Percentiles rank a stretch among this genome's conserved stretches.
Conservation (phyloP, 345 rosid genomes). For the Pelargonium nanum region DNA sequence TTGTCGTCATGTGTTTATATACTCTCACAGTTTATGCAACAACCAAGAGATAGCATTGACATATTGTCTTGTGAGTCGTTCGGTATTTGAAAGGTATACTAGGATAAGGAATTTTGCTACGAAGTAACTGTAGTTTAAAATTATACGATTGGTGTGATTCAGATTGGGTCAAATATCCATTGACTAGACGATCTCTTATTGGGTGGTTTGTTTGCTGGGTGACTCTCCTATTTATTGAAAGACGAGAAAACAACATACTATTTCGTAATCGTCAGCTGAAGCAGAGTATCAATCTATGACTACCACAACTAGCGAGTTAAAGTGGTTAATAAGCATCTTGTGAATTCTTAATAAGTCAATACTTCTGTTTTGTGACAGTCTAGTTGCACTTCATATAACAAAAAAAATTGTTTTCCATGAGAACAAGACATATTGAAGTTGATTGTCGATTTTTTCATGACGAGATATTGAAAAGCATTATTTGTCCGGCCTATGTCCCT, state of each 20-base stretch:
- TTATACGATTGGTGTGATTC: background rate
- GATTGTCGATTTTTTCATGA: background rate
- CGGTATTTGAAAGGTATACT: background rate
- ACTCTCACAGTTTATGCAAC: background rate
- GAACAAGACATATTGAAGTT: background rate
- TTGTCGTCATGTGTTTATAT: background rate
- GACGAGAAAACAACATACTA: background rate
- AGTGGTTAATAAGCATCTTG: background rate
- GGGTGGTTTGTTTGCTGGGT: background rate
- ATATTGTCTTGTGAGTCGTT: background rate
- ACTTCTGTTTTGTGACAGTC: background rate
- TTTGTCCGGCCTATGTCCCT: background rate
- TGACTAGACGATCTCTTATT: background rate
- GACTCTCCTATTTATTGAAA: background rate
- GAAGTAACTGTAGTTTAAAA: background rate
- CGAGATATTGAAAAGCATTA: background rate
- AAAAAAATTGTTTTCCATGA: background rate
- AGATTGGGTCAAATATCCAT: background rate
- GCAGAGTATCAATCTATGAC: background rate
- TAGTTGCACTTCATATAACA: background rate
- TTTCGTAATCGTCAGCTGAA: background rate
- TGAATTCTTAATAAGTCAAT: too few species aligned
- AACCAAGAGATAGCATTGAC: background rate
- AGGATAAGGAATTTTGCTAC: background rate
- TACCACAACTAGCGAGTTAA: background rate